Percentiles rank a stretch among this genome's conserved stretches.
Evolutionary conservation across 2,329 filamentous ascomycete genomes (phyloP).

Genomic region (Aspergillus brunneoviolaceus): DNA sequence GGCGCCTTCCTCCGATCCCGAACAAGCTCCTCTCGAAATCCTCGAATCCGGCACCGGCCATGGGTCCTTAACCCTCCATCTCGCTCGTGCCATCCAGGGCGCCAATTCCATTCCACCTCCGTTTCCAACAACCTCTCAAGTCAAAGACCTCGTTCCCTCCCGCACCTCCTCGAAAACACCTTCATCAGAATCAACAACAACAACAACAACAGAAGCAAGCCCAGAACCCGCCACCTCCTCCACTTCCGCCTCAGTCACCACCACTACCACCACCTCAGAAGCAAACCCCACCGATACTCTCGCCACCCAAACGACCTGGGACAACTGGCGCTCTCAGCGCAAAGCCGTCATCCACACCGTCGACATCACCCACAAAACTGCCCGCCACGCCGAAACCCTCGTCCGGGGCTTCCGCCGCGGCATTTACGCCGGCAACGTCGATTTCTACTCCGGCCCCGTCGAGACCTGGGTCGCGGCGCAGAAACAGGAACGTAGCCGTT

Average conservation of each 20-base stretch:
- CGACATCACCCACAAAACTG: constrained; percentile 64
- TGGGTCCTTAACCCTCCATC: constrained; percentile 72
- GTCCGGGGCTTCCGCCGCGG: constrained; percentile 68
- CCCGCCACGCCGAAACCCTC: constrained; percentile 62
- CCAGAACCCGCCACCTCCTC: constrained; percentile 23
- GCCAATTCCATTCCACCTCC: constrained; percentile 60
- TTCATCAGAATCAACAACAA: too few species aligned
- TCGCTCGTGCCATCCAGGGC: constrained; percentile 73
- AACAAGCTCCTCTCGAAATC: constrained; percentile 62
- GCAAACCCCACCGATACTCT: constrained; percentile 10
- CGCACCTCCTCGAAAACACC: constrained; percentile 27
- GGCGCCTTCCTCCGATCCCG: constrained; percentile 34
- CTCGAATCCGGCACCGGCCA: constrained; percentile 86
- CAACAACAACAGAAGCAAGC: too few species aligned
- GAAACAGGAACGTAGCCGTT: constrained; percentile 37
- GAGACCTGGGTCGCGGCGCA: constrained; percentile 62
- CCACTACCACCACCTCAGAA: constrained; percentile 3
- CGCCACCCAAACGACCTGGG: constrained; percentile 38
- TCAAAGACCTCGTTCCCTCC: constrained; percentile 28
- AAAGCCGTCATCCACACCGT: constrained; percentile 73
- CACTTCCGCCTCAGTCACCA: constrained; percentile 22
- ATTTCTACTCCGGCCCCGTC: constrained; percentile 71
- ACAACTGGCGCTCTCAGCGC: constrained; percentile 53
- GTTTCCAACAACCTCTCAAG: constrained; percentile 38
- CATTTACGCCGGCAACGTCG: constrained; percentile 67